A percentile compares a stretch with the other conserved stretches of the same genome.
Evolutionary conservation across 371 early-diverging fungal genomes (phyloP).

Genomic region (Rhizopus arrhizus): DNA sequence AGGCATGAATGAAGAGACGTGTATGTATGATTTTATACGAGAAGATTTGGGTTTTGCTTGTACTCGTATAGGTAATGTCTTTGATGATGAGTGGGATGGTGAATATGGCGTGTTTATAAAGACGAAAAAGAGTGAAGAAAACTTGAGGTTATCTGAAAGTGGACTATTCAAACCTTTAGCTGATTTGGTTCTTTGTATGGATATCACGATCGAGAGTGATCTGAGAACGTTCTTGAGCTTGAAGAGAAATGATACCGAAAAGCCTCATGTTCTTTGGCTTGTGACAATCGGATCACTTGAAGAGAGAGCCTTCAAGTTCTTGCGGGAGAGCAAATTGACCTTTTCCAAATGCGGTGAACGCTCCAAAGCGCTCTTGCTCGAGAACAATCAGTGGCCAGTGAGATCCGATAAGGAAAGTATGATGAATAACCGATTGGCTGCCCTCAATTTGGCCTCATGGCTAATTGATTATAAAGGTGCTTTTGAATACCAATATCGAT

Average conservation of each 20-base stretch:
- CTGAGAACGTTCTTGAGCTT: not conserved
- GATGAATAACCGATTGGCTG: not conserved
- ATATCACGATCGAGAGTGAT: not conserved
- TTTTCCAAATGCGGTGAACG: not conserved
- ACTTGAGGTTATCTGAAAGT: not conserved
- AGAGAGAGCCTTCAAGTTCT: not conserved
- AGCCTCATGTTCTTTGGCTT: constrained; percentile 11
- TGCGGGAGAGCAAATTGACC: not conserved
- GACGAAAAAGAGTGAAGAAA: not conserved
- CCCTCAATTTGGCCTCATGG: constrained; percentile 7
- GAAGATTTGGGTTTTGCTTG: constrained; percentile 1
- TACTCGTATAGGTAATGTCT: constrained; percentile 12
- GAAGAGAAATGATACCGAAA: not conserved
- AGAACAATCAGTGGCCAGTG: constrained; percentile 10
- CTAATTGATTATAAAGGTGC: not conserved
- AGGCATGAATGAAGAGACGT: constrained; percentile 15
- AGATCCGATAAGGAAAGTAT: not conserved
- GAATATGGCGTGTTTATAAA: constrained; percentile 25
- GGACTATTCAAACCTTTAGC: not conserved
- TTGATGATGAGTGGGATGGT: constrained; percentile 8
- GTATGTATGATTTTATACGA: not conserved
- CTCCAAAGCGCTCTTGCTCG: not conserved
- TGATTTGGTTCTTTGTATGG: constrained; percentile 18
- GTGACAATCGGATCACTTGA: constrained; percentile 20
- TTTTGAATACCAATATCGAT: constrained; percentile 16